Evolutionary conservation across 768 basidiomycete genomes (phyloP).

Genomic region (Galerina sulciceps): DNA sequence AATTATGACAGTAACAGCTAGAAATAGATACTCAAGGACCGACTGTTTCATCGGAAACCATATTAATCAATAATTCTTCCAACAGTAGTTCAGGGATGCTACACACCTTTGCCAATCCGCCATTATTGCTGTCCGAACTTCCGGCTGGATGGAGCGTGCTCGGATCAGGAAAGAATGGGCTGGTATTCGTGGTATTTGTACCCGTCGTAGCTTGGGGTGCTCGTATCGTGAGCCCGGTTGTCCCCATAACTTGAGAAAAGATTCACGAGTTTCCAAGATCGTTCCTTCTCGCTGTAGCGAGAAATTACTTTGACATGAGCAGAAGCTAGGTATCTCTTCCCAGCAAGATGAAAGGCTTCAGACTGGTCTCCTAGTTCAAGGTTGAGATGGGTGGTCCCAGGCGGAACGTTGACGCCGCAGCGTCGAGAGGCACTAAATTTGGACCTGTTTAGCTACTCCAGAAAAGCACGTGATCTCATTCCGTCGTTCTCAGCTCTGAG

Average conservation of each 20-base stretch:
- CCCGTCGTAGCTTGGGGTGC: slow-evolving; percentile 10
- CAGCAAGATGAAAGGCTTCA: no score
- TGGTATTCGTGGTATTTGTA: slow-evolving; percentile 14
- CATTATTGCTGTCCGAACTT: slow-evolving; percentile 2
- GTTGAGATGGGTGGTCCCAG: no score
- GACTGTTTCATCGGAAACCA: slow-evolving; percentile 16
- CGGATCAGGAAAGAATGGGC: slow-evolving; percentile 32
- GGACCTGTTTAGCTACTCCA: slow-evolving; percentile 2
- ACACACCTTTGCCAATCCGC: slow-evolving; percentile 28
- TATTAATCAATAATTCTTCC: background rate
- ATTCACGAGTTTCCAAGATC: no score
- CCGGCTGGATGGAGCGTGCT: slow-evolving; percentile 14
- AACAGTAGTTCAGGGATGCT: background rate
- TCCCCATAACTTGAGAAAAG: no score
- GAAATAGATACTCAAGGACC: slow-evolving; percentile 34
- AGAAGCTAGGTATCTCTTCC: no score
- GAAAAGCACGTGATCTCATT: slow-evolving; percentile 4
- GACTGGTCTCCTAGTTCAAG: no score
- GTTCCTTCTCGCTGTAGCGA: no score
- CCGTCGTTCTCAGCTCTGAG: no score
- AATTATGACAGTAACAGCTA: slow-evolving; percentile 27
- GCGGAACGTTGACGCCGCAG: background rate
- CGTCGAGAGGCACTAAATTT: slow-evolving; percentile 6
- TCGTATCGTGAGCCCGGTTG: background rate
- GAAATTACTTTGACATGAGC: no score